phyloP scores from a whole-genome alignment of 345 rosid genomes.

The Bruguiera parviflora region DNA sequence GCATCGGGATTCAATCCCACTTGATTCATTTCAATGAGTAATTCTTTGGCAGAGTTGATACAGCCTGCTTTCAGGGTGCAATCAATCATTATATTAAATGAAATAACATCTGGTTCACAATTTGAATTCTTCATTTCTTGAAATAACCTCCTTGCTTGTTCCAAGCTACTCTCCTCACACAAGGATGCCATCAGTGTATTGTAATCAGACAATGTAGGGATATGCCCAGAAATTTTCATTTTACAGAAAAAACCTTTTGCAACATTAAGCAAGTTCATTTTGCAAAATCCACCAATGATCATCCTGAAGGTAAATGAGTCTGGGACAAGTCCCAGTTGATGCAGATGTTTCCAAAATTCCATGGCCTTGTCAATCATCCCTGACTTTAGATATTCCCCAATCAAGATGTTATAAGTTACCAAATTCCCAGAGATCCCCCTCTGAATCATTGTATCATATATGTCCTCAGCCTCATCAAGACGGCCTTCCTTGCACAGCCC shows the following conservation, averaged over 20 bases:
- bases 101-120: slow-evolving; percentile 35
- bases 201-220: slow-evolving; percentile 43
- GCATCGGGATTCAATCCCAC: slow-evolving; percentile 51
- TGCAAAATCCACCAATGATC: slow-evolving; percentile 56
- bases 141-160: slow-evolving; percentile 61
- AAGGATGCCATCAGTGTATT: slow-evolving; percentile 49
- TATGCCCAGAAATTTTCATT: slow-evolving; percentile 37
- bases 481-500: slow-evolving; percentile 53
- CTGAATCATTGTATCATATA: slow-evolving; percentile 42
- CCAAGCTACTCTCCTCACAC: slow-evolving; percentile 60
- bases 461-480: slow-evolving; percentile 42
- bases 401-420: slow-evolving; percentile 44
- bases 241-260: slow-evolving; percentile 59
- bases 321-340: slow-evolving; percentile 40
- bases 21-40: slow-evolving; percentile 44
- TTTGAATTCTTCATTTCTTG: slow-evolving; percentile 38
- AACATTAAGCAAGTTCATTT: slow-evolving; percentile 44
- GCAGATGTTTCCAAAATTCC: slow-evolving; percentile 54
- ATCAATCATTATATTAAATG: slow-evolving; percentile 60
- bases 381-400: slow-evolving; percentile 42
- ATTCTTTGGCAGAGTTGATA: slow-evolving; percentile 43
- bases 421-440: slow-evolving; percentile 44
- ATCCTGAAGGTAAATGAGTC: slow-evolving; percentile 44
- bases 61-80: slow-evolving; percentile 56
- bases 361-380: slow-evolving; percentile 46